Evolutionary conservation across 495 filamentous ascomycete species (phyloP).

Genomic region (Achaetomiella virescens): DNA sequence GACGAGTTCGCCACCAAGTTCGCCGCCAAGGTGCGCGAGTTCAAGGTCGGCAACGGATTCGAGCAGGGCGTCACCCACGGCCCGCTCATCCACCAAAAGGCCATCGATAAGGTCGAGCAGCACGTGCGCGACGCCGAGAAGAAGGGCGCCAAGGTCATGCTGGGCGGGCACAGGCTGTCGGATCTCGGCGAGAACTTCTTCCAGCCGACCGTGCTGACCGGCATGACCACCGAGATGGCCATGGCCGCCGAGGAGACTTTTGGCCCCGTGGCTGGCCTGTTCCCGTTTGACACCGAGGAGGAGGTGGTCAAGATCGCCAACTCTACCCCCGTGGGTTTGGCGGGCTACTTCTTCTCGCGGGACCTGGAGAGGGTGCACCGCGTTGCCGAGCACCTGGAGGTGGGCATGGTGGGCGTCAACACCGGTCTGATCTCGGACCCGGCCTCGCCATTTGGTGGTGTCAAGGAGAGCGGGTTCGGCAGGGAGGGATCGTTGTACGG

Average conservation of each 20-base stretch:
- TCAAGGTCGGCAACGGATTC: conserved; percentile 74
- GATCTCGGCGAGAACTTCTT: conserved; percentile 71
- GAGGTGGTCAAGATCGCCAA: conserved; percentile 81
- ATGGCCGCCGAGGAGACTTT: conserved; percentile 80
- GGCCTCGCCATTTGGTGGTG: conserved; percentile 82
- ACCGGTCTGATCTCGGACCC: conserved; percentile 78
- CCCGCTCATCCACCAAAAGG: conserved; percentile 72
- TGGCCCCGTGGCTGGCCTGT: conserved; percentile 78
- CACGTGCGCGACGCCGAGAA: conserved; percentile 71
- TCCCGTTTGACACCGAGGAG: conserved; percentile 73
- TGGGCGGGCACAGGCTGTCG: conserved; percentile 62
- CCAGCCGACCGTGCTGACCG: conserved; percentile 71
- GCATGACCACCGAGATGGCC: conserved; percentile 75
- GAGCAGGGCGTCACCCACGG: conserved; percentile 67
- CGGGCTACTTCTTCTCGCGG: conserved; percentile 81
- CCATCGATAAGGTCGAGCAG: conserved; percentile 65
- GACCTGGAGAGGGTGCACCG: conserved; percentile 66
- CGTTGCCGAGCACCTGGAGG: conserved; percentile 78
- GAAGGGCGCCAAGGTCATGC: conserved; percentile 65
- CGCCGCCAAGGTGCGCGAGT: conserved; percentile 64
- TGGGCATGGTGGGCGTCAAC: conserved; percentile 87
- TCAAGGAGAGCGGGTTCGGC: conserved; percentile 91
- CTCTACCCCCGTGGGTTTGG: conserved; percentile 67
- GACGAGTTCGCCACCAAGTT: conserved; percentile 67
- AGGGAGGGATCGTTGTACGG: conserved; percentile 89